A percentile compares a stretch with the other conserved stretches of the same genome.
phyloP scores from a whole-genome alignment of 2,329 filamentous ascomycete species.

The Pseudopyrenochaeta lycopersici region DNA sequence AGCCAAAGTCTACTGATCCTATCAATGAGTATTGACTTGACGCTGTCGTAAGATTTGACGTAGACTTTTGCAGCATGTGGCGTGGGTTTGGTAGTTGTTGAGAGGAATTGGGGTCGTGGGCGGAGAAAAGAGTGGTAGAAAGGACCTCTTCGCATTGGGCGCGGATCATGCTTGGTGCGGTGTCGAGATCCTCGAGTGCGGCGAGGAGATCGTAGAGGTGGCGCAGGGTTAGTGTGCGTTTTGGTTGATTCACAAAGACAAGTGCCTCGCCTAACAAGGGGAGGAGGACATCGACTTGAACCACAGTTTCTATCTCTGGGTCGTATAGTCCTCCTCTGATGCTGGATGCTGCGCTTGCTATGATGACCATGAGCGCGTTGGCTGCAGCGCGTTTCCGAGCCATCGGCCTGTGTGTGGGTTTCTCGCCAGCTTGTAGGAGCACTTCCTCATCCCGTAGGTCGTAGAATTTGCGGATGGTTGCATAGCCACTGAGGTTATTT shows the following conservation, averaged over 20 bases:
- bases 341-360: constrained; percentile 86
- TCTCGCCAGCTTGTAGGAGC: constrained; percentile 44
- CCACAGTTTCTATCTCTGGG: constrained; percentile 78
- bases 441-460: constrained; percentile 80
- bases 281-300: constrained; percentile 87
- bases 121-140: constrained; percentile 75
- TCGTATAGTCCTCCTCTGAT: constrained; percentile 93
- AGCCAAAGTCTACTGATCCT: constrained; percentile 75
- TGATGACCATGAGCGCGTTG: constrained; percentile 79
- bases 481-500: constrained; percentile 89
- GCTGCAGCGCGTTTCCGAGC: constrained; percentile 75
- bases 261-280: constrained; percentile 85
- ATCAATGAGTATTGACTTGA: constrained; percentile 73
- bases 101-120: constrained; percentile 56
- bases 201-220: constrained; percentile 81
- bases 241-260: constrained; percentile 74
- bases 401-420: constrained; percentile 60
- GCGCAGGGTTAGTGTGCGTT: constrained; percentile 69
- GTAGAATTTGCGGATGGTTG: constrained; percentile 89
- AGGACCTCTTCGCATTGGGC: constrained; percentile 81
- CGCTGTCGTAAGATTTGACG: constrained; percentile 61
- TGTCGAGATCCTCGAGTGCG: constrained; percentile 81
- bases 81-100: constrained; percentile 25
- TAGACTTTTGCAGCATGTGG: constrained; percentile 65
- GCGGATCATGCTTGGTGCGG: constrained; percentile 76